phyloP scores from a whole-genome alignment of 2,329 filamentous ascomycete genomes.

The Sporothrix phasma region DNA sequence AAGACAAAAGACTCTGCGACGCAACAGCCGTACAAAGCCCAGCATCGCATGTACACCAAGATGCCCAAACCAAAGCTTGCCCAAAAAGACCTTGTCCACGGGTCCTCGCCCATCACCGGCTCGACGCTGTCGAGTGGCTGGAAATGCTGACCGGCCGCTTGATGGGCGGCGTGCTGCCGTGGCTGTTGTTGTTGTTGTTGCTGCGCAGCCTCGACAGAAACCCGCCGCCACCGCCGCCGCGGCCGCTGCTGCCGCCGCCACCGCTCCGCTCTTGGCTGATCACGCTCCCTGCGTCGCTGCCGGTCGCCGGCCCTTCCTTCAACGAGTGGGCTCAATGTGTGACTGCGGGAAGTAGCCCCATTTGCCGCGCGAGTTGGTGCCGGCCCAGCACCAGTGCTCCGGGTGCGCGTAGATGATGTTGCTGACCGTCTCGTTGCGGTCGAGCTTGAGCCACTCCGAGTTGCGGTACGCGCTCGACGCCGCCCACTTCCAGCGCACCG shows the following conservation, averaged over 20 bases:
- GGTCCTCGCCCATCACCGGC: neutral
- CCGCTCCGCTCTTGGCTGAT: neutral
- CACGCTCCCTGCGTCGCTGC: slow-evolving; percentile 21
- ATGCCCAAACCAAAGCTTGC: neutral
- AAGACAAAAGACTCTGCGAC: neutral
- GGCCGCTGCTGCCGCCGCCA: slow-evolving; percentile 20
- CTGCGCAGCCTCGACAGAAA: slow-evolving; percentile 16
- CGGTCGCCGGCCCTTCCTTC: slow-evolving; percentile 26
- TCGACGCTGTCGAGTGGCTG: slow-evolving; percentile 17
- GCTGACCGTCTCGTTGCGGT: slow-evolving; percentile 54
- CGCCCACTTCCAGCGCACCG: slow-evolving; percentile 41
- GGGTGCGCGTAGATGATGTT: slow-evolving; percentile 47
- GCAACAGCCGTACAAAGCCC: neutral
- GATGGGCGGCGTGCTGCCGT: neutral
- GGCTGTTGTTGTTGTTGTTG: slow-evolving; percentile 8
- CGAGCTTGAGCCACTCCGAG: slow-evolving; percentile 46
- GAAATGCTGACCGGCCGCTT: slow-evolving; percentile 16
- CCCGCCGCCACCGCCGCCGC: slow-evolving; percentile 5
- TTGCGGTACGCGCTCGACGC: slow-evolving; percentile 30
- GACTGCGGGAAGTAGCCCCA: slow-evolving; percentile 44
- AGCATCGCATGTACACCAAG: neutral
- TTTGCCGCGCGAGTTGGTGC: slow-evolving; percentile 41
- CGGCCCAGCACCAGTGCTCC: slow-evolving; percentile 48
- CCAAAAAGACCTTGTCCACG: neutral
- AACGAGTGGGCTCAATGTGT: slow-evolving; percentile 38